These are phyloP conservation scores for Vicia faba DNA, from an alignment of 306 rosid species.

Conservation along the genomic window DNA sequence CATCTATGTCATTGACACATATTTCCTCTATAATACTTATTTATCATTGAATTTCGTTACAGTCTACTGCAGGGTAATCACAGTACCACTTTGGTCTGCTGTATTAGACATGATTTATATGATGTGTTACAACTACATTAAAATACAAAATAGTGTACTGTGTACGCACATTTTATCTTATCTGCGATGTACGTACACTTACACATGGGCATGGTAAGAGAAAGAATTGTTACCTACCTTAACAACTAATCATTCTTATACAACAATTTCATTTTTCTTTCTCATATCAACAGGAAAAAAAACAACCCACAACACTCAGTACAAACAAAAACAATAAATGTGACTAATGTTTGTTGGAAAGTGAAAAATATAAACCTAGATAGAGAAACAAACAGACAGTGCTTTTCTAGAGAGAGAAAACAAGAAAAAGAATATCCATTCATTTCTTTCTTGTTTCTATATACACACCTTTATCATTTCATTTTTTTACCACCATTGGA, in stretches of 20 bases:
- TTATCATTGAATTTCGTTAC: no score
- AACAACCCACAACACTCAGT: background rate
- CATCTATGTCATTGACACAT: no score
- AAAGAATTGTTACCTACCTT: background rate
- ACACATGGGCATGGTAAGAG: background rate
- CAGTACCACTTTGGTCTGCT: no score
- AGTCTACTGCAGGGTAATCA: no score
- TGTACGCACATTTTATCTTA: no score
- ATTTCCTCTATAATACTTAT: no score
- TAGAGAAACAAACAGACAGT: slow-evolving; percentile 34
- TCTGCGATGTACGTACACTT: background rate
- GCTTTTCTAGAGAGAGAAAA: slow-evolving; percentile 23
- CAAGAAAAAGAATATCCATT: slow-evolving; percentile 33
- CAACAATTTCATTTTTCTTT: background rate
- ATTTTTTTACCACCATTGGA: slow-evolving; percentile 25
- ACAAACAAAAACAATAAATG: slow-evolving; percentile 38
- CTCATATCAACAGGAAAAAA: background rate
- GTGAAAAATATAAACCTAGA: background rate
- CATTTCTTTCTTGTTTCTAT: slow-evolving; percentile 21
- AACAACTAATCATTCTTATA: background rate
- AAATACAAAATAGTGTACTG: no score
- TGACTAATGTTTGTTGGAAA: slow-evolving; percentile 37
- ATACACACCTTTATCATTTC: slow-evolving; percentile 29
- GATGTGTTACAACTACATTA: no score
- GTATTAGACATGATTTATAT: no score